Conservation (phyloP, 208 protist species). For the Acanthamoeba lenticulata region DNA sequence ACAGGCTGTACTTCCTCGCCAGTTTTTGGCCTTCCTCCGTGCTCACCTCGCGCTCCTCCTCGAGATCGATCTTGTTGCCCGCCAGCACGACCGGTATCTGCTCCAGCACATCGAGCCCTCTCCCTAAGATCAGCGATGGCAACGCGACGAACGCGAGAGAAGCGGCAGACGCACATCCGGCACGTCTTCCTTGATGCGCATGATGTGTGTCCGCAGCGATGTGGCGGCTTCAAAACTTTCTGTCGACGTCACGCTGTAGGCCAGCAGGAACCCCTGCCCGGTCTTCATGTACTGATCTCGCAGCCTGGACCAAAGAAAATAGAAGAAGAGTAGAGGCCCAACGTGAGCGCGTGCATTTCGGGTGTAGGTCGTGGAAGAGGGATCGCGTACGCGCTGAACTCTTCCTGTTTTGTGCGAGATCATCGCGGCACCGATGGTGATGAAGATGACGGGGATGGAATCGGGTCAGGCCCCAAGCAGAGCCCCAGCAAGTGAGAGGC, state of each 20-base stretch:
- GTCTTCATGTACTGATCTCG: slow-evolving; percentile 74
- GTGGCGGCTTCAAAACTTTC: slow-evolving; percentile 70
- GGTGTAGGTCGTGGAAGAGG: no score
- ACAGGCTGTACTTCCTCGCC: slow-evolving; percentile 63
- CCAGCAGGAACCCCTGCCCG: slow-evolving; percentile 79
- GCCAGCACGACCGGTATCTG: slow-evolving; percentile 83
- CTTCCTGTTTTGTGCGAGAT: slow-evolving; percentile 81
- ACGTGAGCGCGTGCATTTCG: no score
- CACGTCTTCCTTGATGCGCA: slow-evolving; percentile 76
- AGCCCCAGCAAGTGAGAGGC: no score
- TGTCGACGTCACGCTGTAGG: slow-evolving; percentile 73
- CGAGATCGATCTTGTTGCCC: slow-evolving; percentile 84
- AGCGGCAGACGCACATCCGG: not conserved
- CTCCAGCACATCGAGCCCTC: no score
- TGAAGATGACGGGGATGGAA: not conserved
- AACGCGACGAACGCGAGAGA: not conserved
- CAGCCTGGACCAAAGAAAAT: not conserved
- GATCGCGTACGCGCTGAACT: slow-evolving; percentile 78
- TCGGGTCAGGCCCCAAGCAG: no score
- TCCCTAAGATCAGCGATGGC: no score
- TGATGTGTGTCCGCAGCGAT: slow-evolving; percentile 74
- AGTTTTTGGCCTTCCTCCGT: slow-evolving; percentile 59
- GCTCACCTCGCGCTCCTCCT: slow-evolving; percentile 64
- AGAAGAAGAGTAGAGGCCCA: no score
- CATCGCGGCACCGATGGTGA: not conserved